phyloP scores from a whole-genome alignment of 2,329 filamentous ascomycete species.

The Aspergillus spinulosporus region DNA sequence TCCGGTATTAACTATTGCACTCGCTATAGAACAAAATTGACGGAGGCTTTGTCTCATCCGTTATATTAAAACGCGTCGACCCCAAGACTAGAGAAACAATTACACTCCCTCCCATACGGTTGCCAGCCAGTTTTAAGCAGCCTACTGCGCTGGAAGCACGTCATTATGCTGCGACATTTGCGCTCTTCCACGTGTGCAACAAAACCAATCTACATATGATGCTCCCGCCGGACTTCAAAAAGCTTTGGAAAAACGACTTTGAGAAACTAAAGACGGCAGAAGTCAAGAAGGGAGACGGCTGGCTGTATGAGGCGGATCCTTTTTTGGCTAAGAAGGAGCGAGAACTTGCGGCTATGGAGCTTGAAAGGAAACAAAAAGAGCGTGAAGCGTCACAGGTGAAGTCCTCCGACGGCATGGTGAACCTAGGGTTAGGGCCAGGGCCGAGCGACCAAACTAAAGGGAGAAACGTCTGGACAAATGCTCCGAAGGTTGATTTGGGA shows the following conservation, averaged over 20 bases:
- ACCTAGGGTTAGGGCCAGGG: slow-evolving; percentile 46
- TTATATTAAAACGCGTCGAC: slow-evolving; percentile 73
- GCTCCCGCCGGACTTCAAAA: slow-evolving; percentile 84
- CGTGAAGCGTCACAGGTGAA: slow-evolving; percentile 60
- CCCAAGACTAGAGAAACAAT: slow-evolving; percentile 77
- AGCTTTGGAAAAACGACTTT: slow-evolving; percentile 88
- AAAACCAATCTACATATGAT: slow-evolving; percentile 97
- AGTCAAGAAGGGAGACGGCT: slow-evolving; percentile 71
- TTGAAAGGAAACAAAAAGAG: slow-evolving; percentile 78
- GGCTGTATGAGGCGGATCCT: slow-evolving; percentile 95
- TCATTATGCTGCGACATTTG: slow-evolving; percentile 91
- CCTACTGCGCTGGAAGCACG: slow-evolving; percentile 84
- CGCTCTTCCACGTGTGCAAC: slow-evolving; percentile 85
- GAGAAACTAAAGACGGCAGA: slow-evolving; percentile 78
- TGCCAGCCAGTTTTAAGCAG: slow-evolving; percentile 74
- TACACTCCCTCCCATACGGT: slow-evolving; percentile 75
- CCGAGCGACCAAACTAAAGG: slow-evolving; percentile 38
- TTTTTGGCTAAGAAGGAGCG: slow-evolving; percentile 78
- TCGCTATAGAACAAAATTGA: slow-evolving; percentile 60
- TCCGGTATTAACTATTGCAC: slow-evolving; percentile 18
- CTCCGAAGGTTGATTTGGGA: slow-evolving; percentile 92
- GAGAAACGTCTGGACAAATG: slow-evolving; percentile 77
- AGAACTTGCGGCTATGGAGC: slow-evolving; percentile 71
- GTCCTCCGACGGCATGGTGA: slow-evolving; percentile 66
- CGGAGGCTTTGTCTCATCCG: slow-evolving; percentile 75